phyloP scores from a whole-genome alignment of 176 grass and related monocot species.

The Ananas comosus region DNA sequence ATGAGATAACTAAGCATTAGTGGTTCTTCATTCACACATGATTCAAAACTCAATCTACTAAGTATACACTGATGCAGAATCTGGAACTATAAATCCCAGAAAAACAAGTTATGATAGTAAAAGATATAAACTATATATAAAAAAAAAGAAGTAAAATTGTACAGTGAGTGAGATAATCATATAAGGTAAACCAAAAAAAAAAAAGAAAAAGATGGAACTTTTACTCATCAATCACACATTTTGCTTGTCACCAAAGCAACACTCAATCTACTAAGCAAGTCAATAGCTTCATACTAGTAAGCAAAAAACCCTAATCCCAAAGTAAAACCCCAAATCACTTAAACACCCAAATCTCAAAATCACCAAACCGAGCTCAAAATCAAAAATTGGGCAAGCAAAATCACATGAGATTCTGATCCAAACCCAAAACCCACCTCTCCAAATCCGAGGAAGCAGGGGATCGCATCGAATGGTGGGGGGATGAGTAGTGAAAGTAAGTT shows the following conservation, averaged over 20 bases:
- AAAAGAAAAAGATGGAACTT: neutral
- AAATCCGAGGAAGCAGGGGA: conserved; percentile 74
- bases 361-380: neutral
- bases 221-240: neutral
- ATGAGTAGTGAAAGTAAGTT: conserved; percentile 80
- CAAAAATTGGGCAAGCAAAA: neutral
- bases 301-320: neutral
- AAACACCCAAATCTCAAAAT: neutral
- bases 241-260: neutral
- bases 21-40: neutral
- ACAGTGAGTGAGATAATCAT: neutral
- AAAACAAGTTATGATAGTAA: neutral
- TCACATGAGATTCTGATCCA: conserved; percentile 6
- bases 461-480: conserved; percentile 75
- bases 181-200: neutral
- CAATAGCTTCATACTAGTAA: neutral
- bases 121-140: neutral
- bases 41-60: neutral
- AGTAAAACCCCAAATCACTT: neutral
- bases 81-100: neutral
- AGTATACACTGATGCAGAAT: neutral
- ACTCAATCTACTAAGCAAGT: neutral
- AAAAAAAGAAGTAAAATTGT: neutral
- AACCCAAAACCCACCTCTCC: conserved; percentile 58
- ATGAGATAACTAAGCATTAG: neutral